A percentile compares a stretch with the other conserved stretches of the same genome.
Conservation (phyloP, 2,329 filamentous ascomycete species). For the Hypoxylon sp. region DNA sequence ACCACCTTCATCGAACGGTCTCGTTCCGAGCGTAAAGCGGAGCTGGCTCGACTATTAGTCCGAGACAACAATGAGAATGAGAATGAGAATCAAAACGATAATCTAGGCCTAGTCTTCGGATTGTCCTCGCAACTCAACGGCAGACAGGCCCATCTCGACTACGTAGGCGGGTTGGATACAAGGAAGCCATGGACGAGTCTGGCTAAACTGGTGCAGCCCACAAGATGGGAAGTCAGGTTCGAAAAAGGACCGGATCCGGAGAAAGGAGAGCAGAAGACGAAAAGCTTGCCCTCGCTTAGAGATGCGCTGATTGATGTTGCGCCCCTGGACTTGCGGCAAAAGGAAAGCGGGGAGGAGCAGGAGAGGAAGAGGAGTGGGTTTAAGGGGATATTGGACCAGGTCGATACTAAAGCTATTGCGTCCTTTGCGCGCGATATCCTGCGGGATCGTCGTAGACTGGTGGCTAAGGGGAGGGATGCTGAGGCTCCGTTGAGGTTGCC, state of each 20-base stretch:
- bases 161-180: constrained; percentile 42
- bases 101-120: constrained; percentile 45
- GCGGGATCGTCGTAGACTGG: constrained; percentile 23
- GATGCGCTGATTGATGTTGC: constrained; percentile 36
- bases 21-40: constrained; percentile 38
- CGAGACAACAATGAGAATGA: constrained; percentile 21
- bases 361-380: constrained; percentile 36
- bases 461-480: neutral
- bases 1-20: constrained; percentile 34
- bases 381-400: constrained; percentile 39
- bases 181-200: constrained; percentile 24
- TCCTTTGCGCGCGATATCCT: constrained; percentile 38
- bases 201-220: constrained; percentile 17
- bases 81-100: constrained; percentile 2
- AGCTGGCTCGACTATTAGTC: constrained; percentile 40
- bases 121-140: constrained; percentile 40
- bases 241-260: constrained; percentile 1
- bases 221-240: constrained; percentile 13
- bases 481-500: constrained; percentile 16
- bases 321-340: constrained; percentile 25
- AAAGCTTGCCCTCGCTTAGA: constrained; percentile 24
- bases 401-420: constrained; percentile 44
- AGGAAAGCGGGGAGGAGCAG: neutral
- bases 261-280: constrained; percentile 1
- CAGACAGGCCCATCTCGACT: constrained; percentile 44